Percentiles rank a stretch among this genome's conserved stretches.
Evolutionary conservation across 768 basidiomycete genomes (phyloP).

Genomic region (Xerocomellus amylosporus): DNA sequence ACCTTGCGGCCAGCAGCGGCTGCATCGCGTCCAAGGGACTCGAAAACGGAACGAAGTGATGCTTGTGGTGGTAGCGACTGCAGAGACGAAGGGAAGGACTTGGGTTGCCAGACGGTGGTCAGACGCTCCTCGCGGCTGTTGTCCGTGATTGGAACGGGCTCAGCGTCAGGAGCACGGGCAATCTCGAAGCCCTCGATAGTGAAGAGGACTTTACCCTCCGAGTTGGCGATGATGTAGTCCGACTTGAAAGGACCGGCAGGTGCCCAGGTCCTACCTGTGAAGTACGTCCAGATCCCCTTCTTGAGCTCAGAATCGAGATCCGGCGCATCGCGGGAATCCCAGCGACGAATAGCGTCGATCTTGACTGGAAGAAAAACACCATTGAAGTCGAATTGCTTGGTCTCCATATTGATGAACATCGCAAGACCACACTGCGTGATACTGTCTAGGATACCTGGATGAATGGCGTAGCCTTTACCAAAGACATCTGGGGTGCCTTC

Average conservation of each 20-base stretch:
- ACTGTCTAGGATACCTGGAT: slow-evolving; percentile 34
- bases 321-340: slow-evolving; percentile 26
- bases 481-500: slow-evolving; percentile 28
- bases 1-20: slow-evolving; percentile 20
- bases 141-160: slow-evolving; percentile 26
- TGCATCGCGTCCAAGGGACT: slow-evolving; percentile 15
- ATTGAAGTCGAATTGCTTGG: slow-evolving; percentile 31
- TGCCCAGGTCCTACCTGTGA: slow-evolving; percentile 23
- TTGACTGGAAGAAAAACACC: slow-evolving; percentile 33
- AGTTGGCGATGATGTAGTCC: slow-evolving; percentile 29
- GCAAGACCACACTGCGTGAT: slow-evolving; percentile 33
- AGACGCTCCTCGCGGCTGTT: slow-evolving; percentile 29
- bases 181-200: slow-evolving; percentile 37
- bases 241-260: slow-evolving; percentile 23
- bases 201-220: slow-evolving; percentile 30
- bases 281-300: slow-evolving; percentile 33
- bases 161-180: slow-evolving; percentile 29
- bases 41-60: slow-evolving; percentile 17
- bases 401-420: slow-evolving; percentile 30
- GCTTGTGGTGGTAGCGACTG: not conserved
- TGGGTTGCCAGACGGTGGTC: slow-evolving; percentile 32
- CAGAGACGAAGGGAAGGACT: slow-evolving; percentile 25
- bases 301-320: slow-evolving; percentile 26
- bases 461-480: slow-evolving; percentile 30
- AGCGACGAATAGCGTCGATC: slow-evolving; percentile 30